Percentiles rank a stretch among this genome's conserved stretches.
These are phyloP conservation scores for Eragrostis tef DNA, from an alignment of 202 grass and related monocot species.

Conservation along the genomic window DNA sequence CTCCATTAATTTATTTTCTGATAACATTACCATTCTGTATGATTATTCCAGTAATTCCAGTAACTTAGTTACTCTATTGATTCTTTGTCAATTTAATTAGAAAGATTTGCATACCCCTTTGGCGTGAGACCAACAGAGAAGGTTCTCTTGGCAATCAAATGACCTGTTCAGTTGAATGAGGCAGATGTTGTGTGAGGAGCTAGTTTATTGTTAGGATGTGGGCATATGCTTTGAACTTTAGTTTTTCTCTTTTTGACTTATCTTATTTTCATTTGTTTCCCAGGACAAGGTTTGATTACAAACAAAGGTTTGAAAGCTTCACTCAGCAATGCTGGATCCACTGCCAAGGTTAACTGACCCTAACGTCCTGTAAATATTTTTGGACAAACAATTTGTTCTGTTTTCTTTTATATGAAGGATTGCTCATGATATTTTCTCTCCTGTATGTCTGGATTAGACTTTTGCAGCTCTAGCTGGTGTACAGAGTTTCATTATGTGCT, in stretches of 20 bases:
- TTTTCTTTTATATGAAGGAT: neutral
- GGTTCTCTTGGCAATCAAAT: neutral
- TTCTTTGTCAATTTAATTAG: neutral
- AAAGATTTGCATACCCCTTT: neutral
- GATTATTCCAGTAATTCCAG: too few relatives aligned
- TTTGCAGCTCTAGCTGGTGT: conserved; percentile 88
- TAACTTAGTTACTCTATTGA: neutral
- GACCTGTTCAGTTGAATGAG: neutral
- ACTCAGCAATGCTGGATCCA: conserved; percentile 71
- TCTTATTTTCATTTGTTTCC: conserved; percentile 31
- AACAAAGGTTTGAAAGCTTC: conserved; percentile 80
- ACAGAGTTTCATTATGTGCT: conserved; percentile 77
- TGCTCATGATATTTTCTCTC: neutral
- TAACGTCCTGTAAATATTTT: conserved; percentile 27
- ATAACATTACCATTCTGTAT: neutral
- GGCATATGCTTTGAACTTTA: neutral
- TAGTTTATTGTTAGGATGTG: conserved; percentile 7
- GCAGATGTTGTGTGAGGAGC: neutral
- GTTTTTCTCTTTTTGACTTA: conserved; percentile 14
- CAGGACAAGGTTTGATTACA: conserved; percentile 77
- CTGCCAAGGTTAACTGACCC: conserved; percentile 70
- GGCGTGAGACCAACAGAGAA: neutral
- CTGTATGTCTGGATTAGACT: conserved; percentile 52
- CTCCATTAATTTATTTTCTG: neutral
- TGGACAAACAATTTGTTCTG: neutral